Conservation (phyloP, 2,329 filamentous ascomycete genomes). For the Trichoderma sp. region DNA sequence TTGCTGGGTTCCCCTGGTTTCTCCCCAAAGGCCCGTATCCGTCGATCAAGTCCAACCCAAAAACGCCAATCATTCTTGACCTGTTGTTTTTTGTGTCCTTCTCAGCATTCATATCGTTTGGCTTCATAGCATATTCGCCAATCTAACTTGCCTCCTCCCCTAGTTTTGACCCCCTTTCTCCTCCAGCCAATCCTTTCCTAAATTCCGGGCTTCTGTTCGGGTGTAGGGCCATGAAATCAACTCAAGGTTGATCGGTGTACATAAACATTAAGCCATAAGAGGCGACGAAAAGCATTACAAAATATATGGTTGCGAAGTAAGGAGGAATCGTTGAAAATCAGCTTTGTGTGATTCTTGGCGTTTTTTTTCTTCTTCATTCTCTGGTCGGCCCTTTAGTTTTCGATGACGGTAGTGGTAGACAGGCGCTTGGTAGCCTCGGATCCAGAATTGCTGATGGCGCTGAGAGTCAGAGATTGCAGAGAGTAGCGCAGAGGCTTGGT, state of each 20-base stretch:
- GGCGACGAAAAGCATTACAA: slow-evolving; percentile 16
- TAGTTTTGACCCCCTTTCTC: neutral
- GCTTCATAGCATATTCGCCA: slow-evolving; percentile 18
- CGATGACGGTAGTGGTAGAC: slow-evolving; percentile 33
- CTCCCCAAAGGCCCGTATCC: slow-evolving; percentile 25
- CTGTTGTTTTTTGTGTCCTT: slow-evolving; percentile 20
- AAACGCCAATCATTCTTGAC: slow-evolving; percentile 28
- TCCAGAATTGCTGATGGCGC: slow-evolving; percentile 27
- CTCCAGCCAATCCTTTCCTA: neutral
- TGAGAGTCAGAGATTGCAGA: slow-evolving; percentile 35
- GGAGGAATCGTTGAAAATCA: slow-evolving; percentile 1
- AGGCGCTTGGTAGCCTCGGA: slow-evolving; percentile 33
- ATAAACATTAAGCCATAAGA: slow-evolving; percentile 33
- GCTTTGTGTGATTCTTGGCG: neutral
- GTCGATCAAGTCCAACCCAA: slow-evolving; percentile 23
- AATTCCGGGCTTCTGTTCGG: slow-evolving; percentile 8
- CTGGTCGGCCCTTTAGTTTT: neutral
- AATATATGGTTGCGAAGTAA: slow-evolving; percentile 6
- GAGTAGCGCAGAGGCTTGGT: slow-evolving; percentile 35
- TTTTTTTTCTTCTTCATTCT: neutral
- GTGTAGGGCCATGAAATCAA: slow-evolving; percentile 12
- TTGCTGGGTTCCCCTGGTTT: slow-evolving; percentile 16
- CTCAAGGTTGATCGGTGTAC: slow-evolving; percentile 29
- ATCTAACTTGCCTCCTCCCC: slow-evolving; percentile 1
- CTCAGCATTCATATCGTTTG: slow-evolving; percentile 24